Evolutionary conservation across 805 yeast genomes (phyloP).

Genomic region (Candida multigemmis): DNA sequence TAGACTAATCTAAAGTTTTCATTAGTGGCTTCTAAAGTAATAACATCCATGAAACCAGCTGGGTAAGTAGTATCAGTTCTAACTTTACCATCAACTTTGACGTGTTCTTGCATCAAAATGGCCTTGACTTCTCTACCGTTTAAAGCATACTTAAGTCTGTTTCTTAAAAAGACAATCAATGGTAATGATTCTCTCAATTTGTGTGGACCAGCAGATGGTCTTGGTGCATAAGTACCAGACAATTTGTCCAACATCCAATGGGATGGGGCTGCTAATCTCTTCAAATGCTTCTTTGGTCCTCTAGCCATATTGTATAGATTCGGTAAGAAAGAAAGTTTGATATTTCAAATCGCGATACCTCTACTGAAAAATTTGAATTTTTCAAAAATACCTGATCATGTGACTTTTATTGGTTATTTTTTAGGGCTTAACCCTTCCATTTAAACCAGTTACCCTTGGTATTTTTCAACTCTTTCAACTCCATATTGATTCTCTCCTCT

Average conservation of each 20-base stretch:
- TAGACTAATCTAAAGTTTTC: slow-evolving; percentile 98
- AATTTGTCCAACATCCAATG: slow-evolving; percentile 99
- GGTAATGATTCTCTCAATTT: slow-evolving; percentile 98
- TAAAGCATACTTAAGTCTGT: slow-evolving; percentile 97
- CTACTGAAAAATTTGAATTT: slow-evolving; percentile 2
- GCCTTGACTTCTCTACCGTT: slow-evolving; percentile 99
- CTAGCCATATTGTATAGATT: slow-evolving; percentile 5
- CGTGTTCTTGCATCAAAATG: slow-evolving; percentile 96
- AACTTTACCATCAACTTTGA: slow-evolving; percentile 97
- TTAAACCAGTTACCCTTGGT: neutral
- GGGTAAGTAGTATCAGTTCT: slow-evolving; percentile 99
- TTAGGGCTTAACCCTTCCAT: neutral
- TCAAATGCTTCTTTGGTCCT: slow-evolving; percentile 79
- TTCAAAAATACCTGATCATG: slow-evolving; percentile 1
- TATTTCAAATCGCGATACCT: neutral
- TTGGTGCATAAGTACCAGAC: slow-evolving; percentile 99
- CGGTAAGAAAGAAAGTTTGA: too few species aligned
- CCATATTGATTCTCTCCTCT: slow-evolving; percentile 4
- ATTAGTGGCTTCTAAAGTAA: slow-evolving; percentile 94
- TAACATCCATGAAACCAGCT: slow-evolving; percentile 99
- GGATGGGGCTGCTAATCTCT: slow-evolving; percentile 99
- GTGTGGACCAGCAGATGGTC: slow-evolving; percentile 75
- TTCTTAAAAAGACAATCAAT: slow-evolving; percentile 92
- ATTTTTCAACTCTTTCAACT: slow-evolving; percentile 5
- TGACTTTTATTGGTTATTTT: neutral